Evolutionary conservation across 2,329 filamentous ascomycete genomes (phyloP).

Genomic region (Colletotrichum euphorbiae): DNA sequence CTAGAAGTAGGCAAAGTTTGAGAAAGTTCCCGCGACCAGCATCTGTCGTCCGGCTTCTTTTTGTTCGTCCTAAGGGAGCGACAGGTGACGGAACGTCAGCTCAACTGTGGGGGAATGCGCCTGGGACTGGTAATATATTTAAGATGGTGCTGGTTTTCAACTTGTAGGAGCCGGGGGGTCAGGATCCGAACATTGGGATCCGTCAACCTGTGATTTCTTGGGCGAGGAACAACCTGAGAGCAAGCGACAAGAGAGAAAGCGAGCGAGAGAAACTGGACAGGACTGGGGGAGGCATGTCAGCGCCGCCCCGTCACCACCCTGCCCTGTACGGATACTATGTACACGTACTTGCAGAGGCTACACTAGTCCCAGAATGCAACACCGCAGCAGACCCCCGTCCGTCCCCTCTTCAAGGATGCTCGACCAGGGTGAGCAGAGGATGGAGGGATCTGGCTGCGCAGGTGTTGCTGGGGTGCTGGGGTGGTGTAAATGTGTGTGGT

Average conservation of each 20-base stretch:
- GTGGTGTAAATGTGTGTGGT: slow-evolving; percentile 11
- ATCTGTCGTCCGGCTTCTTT: slow-evolving; percentile 32
- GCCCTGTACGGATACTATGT: slow-evolving; percentile 7
- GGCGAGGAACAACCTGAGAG: slow-evolving; percentile 10
- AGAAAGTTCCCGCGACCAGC: slow-evolving; percentile 20
- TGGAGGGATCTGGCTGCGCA: slow-evolving; percentile 35
- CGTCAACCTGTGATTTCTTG: slow-evolving; percentile 26
- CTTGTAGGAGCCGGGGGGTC: slow-evolving; percentile 30
- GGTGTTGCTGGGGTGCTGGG: slow-evolving; percentile 22
- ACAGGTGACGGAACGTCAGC: slow-evolving; percentile 24
- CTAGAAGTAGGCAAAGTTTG: slow-evolving; percentile 12
- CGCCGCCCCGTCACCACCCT: slow-evolving; percentile 28
- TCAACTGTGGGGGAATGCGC: slow-evolving; percentile 21
- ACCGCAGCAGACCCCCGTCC: slow-evolving; percentile 32
- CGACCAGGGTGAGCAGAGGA: slow-evolving; percentile 22
- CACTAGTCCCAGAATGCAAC: slow-evolving; percentile 38
- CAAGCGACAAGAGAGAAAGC: slow-evolving; percentile 13
- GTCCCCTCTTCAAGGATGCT: slow-evolving; percentile 36
- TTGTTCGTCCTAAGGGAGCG: slow-evolving; percentile 30
- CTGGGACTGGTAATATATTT: slow-evolving; percentile 39
- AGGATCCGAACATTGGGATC: slow-evolving; percentile 36
- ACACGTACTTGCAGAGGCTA: slow-evolving; percentile 28
- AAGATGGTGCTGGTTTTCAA: slow-evolving; percentile 36
- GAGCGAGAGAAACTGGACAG: slow-evolving; percentile 2
- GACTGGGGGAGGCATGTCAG: slow-evolving; percentile 14